phyloP scores from a whole-genome alignment of 2,329 filamentous ascomycete genomes.

The Calonectria pseudoreteaudii region DNA sequence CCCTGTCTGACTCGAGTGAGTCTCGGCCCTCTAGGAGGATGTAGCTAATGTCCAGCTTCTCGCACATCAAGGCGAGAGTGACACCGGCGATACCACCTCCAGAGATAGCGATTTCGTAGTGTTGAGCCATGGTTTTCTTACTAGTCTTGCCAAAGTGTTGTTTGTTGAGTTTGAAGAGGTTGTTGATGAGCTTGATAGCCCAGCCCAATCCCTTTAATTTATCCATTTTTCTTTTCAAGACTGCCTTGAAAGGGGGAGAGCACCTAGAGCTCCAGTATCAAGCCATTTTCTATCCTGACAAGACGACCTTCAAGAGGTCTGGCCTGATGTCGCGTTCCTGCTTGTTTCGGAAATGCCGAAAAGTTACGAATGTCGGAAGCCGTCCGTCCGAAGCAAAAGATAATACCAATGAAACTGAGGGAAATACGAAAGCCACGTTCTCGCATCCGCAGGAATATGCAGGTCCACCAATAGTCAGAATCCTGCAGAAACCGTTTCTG shows the following conservation, averaged over 20 bases:
- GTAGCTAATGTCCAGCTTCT: constrained; percentile 3
- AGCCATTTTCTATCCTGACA: not conserved
- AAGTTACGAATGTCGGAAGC: not conserved
- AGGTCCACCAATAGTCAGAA: not conserved
- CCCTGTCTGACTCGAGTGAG: constrained; percentile 1
- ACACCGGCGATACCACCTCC: not conserved
- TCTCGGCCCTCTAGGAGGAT: constrained; percentile 3
- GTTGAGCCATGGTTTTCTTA: not conserved
- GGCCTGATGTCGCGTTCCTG: not conserved
- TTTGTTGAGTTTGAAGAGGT: not conserved
- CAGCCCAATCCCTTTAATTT: not conserved
- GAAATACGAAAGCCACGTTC: constrained; percentile 1
- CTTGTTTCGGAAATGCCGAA: constrained; percentile 2
- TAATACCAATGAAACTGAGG: not conserved
- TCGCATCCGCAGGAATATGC: not conserved
- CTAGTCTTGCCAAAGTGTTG: not conserved
- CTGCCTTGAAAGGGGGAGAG: constrained; percentile 1
- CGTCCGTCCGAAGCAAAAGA: too few relatives aligned
- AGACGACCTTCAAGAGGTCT: not conserved
- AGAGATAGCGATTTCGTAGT: constrained; percentile 1
- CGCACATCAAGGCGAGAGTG: not conserved
- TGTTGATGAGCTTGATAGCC: not conserved
- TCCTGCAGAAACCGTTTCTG: not conserved
- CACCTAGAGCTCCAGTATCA: not conserved
- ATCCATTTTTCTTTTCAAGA: not conserved